phyloP scores from a whole-genome alignment of 495 filamentous ascomycete species.

The Lophiostoma macrostomum region DNA sequence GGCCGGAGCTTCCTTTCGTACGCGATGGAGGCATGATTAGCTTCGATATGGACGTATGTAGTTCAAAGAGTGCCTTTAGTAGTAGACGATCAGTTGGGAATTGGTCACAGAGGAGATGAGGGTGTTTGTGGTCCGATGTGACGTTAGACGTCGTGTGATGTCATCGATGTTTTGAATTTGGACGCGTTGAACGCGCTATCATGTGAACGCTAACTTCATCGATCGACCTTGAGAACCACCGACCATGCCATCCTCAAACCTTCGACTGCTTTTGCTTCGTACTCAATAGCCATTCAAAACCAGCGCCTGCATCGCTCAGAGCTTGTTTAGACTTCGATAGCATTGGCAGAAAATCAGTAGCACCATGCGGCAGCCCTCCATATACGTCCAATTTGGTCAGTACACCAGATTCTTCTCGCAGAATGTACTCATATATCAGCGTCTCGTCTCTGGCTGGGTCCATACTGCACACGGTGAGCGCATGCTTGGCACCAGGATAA shows the following conservation, averaged over 20 bases:
- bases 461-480: constrained; percentile 29
- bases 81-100: background rate
- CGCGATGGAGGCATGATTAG: too few relatives aligned
- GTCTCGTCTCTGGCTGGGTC: constrained; percentile 41
- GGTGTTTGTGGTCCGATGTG: background rate
- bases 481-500: background rate
- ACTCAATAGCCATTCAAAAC: constrained; percentile 14
- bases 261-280: constrained; percentile 1
- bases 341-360: constrained; percentile 11
- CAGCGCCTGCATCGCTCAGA: constrained; percentile 5
- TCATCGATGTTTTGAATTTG: constrained; percentile 2
- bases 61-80: too few relatives aligned
- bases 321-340: constrained; percentile 7
- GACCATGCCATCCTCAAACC: background rate
- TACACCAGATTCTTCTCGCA: constrained; percentile 26
- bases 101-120: too few relatives aligned
- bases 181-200: background rate
- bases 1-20: too few relatives aligned
- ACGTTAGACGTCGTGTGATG: background rate
- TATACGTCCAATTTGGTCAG: constrained; percentile 25
- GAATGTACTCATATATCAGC: constrained; percentile 33
- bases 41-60: too few relatives aligned
- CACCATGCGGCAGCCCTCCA: constrained; percentile 23
- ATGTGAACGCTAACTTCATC: too few relatives aligned
- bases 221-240: too few relatives aligned